Conservation (phyloP, 78 protist genomes). For the Pelomyxa schiedti region DNA sequence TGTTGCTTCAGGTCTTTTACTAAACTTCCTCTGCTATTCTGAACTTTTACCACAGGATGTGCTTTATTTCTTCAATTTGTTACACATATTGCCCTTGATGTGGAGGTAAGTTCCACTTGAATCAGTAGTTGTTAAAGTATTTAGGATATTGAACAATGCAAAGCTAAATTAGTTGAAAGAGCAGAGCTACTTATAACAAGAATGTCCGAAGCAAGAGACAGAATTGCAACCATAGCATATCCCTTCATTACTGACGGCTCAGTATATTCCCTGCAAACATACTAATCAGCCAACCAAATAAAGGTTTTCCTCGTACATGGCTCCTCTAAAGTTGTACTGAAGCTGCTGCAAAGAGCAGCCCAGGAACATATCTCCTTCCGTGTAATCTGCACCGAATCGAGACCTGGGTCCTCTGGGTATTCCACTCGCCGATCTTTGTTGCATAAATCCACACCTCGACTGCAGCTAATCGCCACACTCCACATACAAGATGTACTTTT, state of each 20-base stretch:
- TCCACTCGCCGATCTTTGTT: not conserved
- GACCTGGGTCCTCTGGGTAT: slow-evolving; percentile 52
- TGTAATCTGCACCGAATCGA: slow-evolving; percentile 65
- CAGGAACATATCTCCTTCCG: slow-evolving; percentile 25
- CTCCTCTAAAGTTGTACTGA: slow-evolving; percentile 66
- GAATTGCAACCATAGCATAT: slow-evolving; percentile 49
- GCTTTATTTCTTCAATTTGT: slow-evolving; percentile 55
- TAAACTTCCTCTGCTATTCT: slow-evolving; percentile 40
- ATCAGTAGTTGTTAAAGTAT: too few relatives aligned
- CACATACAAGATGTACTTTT: not conserved
- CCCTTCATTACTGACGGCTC: slow-evolving; percentile 66
- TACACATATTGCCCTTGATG: slow-evolving; percentile 51
- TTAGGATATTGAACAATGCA: slow-evolving; percentile 47
- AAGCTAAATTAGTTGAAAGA: slow-evolving; percentile 35
- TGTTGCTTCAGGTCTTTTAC: slow-evolving; percentile 48
- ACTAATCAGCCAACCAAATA: not conserved
- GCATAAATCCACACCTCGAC: too few relatives aligned
- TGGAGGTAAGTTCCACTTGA: slow-evolving; percentile 18
- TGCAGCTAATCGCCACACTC: not conserved
- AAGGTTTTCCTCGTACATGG: slow-evolving; percentile 56
- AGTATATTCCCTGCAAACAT: not conserved
- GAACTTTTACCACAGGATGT: slow-evolving; percentile 45
- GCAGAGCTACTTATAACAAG: slow-evolving; percentile 32
- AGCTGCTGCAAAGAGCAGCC: slow-evolving; percentile 32
- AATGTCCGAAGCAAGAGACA: slow-evolving; percentile 20